Conservation (phyloP, 495 filamentous ascomycete genomes). For the Tetracladium marchalianum region DNA sequence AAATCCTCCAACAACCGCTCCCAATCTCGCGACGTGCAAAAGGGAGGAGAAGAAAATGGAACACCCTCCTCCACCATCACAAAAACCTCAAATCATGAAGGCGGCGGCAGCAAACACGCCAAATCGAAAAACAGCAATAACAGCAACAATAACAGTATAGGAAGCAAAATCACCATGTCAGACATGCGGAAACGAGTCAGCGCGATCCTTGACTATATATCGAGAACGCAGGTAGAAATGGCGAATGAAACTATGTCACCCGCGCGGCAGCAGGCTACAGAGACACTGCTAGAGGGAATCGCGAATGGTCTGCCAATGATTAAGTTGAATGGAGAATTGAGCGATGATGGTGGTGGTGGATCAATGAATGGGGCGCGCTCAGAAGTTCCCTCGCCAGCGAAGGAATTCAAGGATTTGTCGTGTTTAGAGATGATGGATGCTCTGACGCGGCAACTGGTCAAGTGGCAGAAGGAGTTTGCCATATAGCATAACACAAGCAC, state of each 20-base stretch:
- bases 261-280: slow-evolving; percentile 3
- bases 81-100: slow-evolving; percentile 18
- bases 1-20: slow-evolving; percentile 53
- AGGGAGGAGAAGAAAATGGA: slow-evolving; percentile 15
- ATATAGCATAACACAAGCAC: too few relatives aligned
- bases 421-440: slow-evolving; percentile 78
- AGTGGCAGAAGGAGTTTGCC: slow-evolving; percentile 59
- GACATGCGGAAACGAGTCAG: slow-evolving; percentile 85
- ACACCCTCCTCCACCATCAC: not conserved
- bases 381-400: not conserved
- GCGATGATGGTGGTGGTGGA: not conserved
- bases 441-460: slow-evolving; percentile 62
- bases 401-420: slow-evolving; percentile 54
- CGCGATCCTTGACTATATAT: slow-evolving; percentile 81
- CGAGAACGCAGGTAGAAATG: slow-evolving; percentile 82
- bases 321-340: slow-evolving; percentile 27
- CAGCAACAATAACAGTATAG: slow-evolving; percentile 27
- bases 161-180: slow-evolving; percentile 71
- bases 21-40: slow-evolving; percentile 49
- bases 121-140: slow-evolving; percentile 25
- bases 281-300: slow-evolving; percentile 12
- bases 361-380: too few relatives aligned
- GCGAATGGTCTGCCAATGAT: slow-evolving; percentile 20
- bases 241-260: slow-evolving; percentile 39
- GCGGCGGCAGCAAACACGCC: slow-evolving; percentile 13